phyloP scores from a whole-genome alignment of 176 grass and related monocot species.

The Paspalum notatum region DNA sequence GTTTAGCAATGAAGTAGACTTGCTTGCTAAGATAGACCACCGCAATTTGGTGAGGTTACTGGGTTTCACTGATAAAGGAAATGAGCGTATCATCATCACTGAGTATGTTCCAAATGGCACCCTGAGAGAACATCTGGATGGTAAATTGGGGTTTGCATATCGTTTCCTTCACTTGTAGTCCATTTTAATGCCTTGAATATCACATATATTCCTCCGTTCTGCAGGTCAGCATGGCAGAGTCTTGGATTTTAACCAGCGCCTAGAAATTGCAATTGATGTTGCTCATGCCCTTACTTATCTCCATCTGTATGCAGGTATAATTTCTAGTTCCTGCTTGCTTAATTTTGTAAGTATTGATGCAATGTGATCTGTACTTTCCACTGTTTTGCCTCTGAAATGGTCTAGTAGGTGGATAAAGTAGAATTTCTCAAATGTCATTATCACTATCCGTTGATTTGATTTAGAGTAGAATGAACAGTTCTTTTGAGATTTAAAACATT shows the following conservation, averaged over 20 bases:
- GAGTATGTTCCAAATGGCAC: conserved; percentile 98
- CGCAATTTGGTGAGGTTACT: conserved; percentile 96
- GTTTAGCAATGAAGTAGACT: conserved; percentile 92
- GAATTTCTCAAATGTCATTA: not conserved
- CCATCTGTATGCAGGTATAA: conserved; percentile 92
- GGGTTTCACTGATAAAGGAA: conserved; percentile 86
- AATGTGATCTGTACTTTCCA: not conserved
- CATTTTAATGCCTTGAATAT: conserved; percentile 3
- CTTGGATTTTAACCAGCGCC: conserved; percentile 90
- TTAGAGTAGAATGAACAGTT: not conserved
- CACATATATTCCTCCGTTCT: conserved; percentile 42
- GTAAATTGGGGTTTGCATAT: conserved; percentile 53
- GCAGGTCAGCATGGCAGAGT: conserved; percentile 77
- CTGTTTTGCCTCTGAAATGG: not conserved
- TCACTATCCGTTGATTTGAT: not conserved
- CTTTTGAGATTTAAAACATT: conserved; percentile 9
- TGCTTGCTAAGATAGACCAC: conserved; percentile 98
- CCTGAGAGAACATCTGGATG: conserved; percentile 92
- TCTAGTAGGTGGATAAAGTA: not conserved
- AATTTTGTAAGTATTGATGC: conserved; percentile 6
- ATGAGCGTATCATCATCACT: conserved; percentile 95
- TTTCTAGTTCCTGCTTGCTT: not conserved
- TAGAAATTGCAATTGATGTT: conserved; percentile 98
- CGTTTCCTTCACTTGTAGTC: not conserved
- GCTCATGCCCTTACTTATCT: conserved; percentile 97